Evolutionary conservation across 345 rosid genomes (phyloP), one percentile per base, ranked within the genome.

Genomic region (Pistacia vera): DNA sequence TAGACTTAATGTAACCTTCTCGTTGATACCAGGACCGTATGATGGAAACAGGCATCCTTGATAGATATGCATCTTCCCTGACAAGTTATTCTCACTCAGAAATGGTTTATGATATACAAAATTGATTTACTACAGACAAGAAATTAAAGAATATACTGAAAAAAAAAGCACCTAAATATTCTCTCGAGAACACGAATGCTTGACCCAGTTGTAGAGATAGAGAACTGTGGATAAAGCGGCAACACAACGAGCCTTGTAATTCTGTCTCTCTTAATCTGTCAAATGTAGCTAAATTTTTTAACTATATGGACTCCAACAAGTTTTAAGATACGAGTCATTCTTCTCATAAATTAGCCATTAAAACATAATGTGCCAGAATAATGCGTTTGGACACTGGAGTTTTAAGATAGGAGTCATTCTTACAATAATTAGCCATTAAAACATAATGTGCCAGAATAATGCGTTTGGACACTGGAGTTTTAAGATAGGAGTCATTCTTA

Each of bases 191-290:
- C 95, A 64, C 91, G 97, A 69, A 96, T 78, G 83, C 99, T 96
- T 56, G 98, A 95, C 9, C 98, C 98, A 30, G 97, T 93, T 44
- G 99, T 93, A 41, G 99, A 92, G 75, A 96, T 96, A 61, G 98
- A 93, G 71, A 86, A 92, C 77, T 93, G 25, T 48, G 99, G 99
- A 83, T 93, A 96, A 18, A 96, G 86, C 3, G 99, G 99, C 72
- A 96, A 91, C 75, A 96, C 91, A 70, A 96, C 95, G 70, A 93
- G 99, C 82, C 84, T 92, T 54, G 97, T 88, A 70, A 93, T 91
- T 72, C 75, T 78, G 75, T 96, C 99, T 80, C 73, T 84, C 87
- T 89, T 93, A 70, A 96, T 92, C 97, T 93, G 86, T 73, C 8
- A 30, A 30, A 30, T 30, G 33, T 30, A 30, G 33, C 3, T 30